Conservation (phyloP, 192 early-diverging fungal genomes). For the Podila minutissima region DNA sequence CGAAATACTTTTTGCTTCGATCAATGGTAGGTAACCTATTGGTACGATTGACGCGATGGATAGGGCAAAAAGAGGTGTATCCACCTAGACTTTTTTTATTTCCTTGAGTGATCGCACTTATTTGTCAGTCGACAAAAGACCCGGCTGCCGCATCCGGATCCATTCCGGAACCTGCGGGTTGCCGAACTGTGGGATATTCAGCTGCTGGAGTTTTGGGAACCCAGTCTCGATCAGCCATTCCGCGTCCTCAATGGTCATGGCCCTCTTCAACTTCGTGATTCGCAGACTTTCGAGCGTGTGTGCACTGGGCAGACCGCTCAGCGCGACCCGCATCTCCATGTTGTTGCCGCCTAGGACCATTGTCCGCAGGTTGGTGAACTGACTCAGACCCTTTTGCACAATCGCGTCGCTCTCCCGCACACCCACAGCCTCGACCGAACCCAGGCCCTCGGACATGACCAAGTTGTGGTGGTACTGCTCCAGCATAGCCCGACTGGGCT, state of each 20-base stretch:
- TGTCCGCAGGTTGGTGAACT: constrained; percentile 8
- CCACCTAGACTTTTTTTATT: too few species aligned
- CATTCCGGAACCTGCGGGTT: constrained; percentile 15
- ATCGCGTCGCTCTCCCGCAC: constrained; percentile 6
- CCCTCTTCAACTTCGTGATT: constrained; percentile 23
- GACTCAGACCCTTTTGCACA: constrained; percentile 24
- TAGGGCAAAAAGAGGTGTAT: not conserved
- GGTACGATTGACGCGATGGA: not conserved
- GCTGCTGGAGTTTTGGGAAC: constrained; percentile 8
- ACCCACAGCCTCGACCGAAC: not conserved
- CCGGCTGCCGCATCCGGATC: constrained; percentile 29
- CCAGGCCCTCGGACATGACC: not conserved
- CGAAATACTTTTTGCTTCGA: not conserved
- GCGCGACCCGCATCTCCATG: constrained; percentile 8
- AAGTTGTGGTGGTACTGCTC: constrained; percentile 8
- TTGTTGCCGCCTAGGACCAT: constrained; percentile 27
- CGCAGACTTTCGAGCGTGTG: constrained; percentile 19
- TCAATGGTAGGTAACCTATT: not conserved
- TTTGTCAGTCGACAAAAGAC: constrained; percentile 22
- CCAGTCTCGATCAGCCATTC: constrained; percentile 37
- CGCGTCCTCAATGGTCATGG: constrained; percentile 15
- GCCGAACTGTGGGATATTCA: constrained; percentile 25
- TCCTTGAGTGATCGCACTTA: not conserved
- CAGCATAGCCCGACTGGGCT: constrained; percentile 9
- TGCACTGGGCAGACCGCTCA: constrained; percentile 4